Evolutionary conservation across 257 asterid genomes (phyloP).

Genomic region (Solanum virginianum): DNA sequence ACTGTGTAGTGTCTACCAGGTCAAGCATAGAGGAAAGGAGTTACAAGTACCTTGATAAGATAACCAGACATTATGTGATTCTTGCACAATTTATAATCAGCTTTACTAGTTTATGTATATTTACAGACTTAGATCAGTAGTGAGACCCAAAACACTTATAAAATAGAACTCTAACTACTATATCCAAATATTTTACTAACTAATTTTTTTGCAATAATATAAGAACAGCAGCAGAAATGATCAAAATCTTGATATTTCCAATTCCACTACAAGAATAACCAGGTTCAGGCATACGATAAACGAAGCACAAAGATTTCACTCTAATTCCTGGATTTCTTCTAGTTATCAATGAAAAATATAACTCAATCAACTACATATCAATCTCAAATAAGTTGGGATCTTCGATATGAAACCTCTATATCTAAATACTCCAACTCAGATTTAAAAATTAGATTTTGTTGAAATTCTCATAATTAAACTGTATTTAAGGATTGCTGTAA

Average conservation of each 20-base stretch:
- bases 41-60: not conserved
- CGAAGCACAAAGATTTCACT: not conserved
- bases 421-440: not conserved
- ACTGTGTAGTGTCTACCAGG: not conserved
- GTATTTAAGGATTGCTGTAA: not conserved
- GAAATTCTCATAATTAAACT: not conserved
- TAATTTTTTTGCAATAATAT: not conserved
- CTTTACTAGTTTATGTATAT: not conserved
- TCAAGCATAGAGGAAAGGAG: not conserved
- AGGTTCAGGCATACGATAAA: slow-evolving; percentile 11
- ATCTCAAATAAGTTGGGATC: not conserved
- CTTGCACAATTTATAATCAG: not conserved
- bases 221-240: not conserved
- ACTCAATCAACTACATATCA: not conserved
- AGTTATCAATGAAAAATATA: not conserved
- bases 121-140: not conserved
- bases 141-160: not conserved
- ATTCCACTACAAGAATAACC: slow-evolving; percentile 27
- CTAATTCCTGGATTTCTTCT: not conserved
- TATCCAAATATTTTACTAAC: not conserved
- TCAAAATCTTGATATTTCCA: slow-evolving; percentile 12
- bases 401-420: not conserved
- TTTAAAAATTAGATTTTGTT: not conserved
- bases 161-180: not conserved
- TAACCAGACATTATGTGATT: not conserved